Conservation (phyloP, 768 basidiomycete species). For the Nidularia pulvinata region DNA sequence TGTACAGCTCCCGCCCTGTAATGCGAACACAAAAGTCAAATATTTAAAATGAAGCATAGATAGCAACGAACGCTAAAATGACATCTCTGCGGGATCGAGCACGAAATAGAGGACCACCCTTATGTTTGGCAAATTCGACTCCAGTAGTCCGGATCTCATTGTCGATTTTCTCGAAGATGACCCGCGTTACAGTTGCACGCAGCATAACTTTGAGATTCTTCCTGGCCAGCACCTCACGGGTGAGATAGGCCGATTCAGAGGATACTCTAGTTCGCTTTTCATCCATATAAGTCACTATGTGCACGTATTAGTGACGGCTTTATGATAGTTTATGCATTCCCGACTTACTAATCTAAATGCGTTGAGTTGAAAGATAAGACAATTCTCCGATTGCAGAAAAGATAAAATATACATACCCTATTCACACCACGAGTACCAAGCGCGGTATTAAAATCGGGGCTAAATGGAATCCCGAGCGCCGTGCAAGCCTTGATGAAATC, state of each 20-base stretch:
- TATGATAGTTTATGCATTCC: too few relatives aligned
- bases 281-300: slow-evolving; percentile 59
- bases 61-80: slow-evolving; percentile 36
- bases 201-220: slow-evolving; percentile 66
- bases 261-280: slow-evolving; percentile 52
- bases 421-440: slow-evolving; percentile 61
- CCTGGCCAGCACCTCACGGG: slow-evolving; percentile 57
- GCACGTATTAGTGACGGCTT: too few relatives aligned
- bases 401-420: slow-evolving; percentile 36
- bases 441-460: slow-evolving; percentile 59
- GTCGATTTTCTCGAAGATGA: slow-evolving; percentile 37
- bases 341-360: too few relatives aligned
- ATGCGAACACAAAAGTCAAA: too few relatives aligned
- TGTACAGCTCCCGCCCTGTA: slow-evolving; percentile 54
- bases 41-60: too few relatives aligned
- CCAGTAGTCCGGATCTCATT: slow-evolving; percentile 39
- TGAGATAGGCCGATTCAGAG: slow-evolving; percentile 68
- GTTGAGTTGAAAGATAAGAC: too few relatives aligned
- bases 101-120: slow-evolving; percentile 22
- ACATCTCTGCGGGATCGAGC: slow-evolving; percentile 55
- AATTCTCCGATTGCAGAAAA: too few relatives aligned
- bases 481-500: slow-evolving; percentile 56
- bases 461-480: slow-evolving; percentile 54
- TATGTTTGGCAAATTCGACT: slow-evolving; percentile 44
- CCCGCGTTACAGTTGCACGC: slow-evolving; percentile 52